Conservation (phyloP, 257 asterid genomes). For the Solanum piurae region DNA sequence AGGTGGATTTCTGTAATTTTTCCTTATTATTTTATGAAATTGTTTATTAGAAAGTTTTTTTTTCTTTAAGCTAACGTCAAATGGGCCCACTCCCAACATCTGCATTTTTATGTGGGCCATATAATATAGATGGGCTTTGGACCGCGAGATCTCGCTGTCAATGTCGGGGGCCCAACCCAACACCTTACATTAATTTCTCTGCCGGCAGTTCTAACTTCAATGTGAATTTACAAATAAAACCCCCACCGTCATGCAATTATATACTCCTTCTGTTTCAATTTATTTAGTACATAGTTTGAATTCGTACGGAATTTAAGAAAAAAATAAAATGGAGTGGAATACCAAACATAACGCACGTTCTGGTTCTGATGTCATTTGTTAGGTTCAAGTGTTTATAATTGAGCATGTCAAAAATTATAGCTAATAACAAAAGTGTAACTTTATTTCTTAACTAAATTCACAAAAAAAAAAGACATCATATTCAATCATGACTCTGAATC, state of each 20-base stretch:
- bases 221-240: neutral
- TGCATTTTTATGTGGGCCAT: neutral
- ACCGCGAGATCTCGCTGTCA: neutral
- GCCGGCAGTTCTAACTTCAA: neutral
- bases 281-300: neutral
- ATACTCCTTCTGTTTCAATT: neutral
- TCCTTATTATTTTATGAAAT: neutral
- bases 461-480: neutral
- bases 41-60: neutral
- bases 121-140: neutral
- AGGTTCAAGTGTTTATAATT: neutral
- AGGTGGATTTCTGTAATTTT: no score
- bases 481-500: neutral
- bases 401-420: neutral
- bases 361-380: neutral
- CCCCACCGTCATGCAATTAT: neutral
- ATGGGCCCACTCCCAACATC: neutral
- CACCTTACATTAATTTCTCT: neutral
- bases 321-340: neutral
- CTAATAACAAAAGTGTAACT: neutral
- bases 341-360: neutral
- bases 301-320: neutral
- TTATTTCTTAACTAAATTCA: neutral
- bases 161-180: neutral
- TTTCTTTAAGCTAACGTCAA: neutral